Percentiles rank a stretch among this genome's conserved stretches.
Evolutionary conservation across 108 stramenopile species (phyloP).

Genomic region (Nitzschia putrida): DNA sequence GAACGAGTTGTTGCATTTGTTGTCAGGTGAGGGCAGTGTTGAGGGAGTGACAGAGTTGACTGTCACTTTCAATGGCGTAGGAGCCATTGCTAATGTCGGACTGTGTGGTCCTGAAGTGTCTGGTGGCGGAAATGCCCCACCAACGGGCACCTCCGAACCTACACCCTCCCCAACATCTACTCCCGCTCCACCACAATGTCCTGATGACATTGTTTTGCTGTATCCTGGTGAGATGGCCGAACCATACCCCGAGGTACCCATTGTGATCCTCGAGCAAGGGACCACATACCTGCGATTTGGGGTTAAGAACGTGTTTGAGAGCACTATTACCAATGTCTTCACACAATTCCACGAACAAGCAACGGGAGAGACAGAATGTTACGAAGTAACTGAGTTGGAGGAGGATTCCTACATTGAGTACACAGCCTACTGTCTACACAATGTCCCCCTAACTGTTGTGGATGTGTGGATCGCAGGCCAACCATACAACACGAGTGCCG

Average conservation of each 20-base stretch:
- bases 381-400: slow-evolving; percentile 11
- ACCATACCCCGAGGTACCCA: slow-evolving; percentile 12
- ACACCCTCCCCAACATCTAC: slow-evolving; percentile 8
- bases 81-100: neutral
- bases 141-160: neutral
- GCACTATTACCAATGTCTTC: slow-evolving; percentile 9
- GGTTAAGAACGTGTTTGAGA: slow-evolving; percentile 14
- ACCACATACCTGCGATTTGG: slow-evolving; percentile 13
- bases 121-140: neutral
- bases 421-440: slow-evolving; percentile 26
- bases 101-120: neutral
- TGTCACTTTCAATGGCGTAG: slow-evolving; percentile 1
- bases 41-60: neutral
- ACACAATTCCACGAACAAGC: slow-evolving; percentile 8
- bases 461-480: slow-evolving; percentile 23
- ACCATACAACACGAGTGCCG: slow-evolving; percentile 8
- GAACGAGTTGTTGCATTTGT: slow-evolving; percentile 12
- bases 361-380: slow-evolving; percentile 24
- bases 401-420: neutral
- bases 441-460: slow-evolving; percentile 31
- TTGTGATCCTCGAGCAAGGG: slow-evolving; percentile 19
- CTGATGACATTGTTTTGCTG: slow-evolving; percentile 13
- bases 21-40: neutral
- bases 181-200: neutral
- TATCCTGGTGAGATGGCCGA: neutral